Base-by-base conservation (phyloP, 352 stramenopile species). In the Plasmopara halstedii region DNA sequence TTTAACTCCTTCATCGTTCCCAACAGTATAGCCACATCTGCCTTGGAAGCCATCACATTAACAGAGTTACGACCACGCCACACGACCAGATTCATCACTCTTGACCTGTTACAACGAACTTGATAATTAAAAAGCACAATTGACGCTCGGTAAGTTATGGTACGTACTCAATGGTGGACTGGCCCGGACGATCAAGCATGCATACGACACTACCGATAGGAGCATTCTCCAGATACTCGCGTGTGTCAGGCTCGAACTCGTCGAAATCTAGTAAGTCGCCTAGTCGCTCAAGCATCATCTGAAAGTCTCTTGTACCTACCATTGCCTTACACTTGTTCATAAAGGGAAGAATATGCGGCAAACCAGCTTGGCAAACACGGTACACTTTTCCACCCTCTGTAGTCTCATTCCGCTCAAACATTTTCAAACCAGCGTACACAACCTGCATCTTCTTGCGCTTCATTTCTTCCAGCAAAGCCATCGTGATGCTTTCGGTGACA, bases 381-480 rank as follows among this genome's bases (percentile, higher is more conserved):
- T 94, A 97, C 13, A 80, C 73, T 37, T 82, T 85, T 10, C 66
- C 73, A 36, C 77, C 69, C 13, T 79, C 65, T 1, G 55, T 52
- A 19, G 81, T 71, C 36, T 89, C 85, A 50, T 88, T 94, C 48
- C 85, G 81, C 49, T 96, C 86, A 48, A 97, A 97, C 53, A 95
- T 86, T 61, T 95, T 94, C 23, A 97, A 68, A 4, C 90, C 90
- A 17, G 87, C 84, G 62, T 95, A 94, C 17, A 97, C 77, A 36
- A 97, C 73, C 56, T 94, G 83, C 33, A 94, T 50, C 44, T 89
- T 81, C 70, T 92, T 82, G 27, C 73, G 62, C 62, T 93, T 85
- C 81, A 92, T 90, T 57, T 87, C 60, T 42, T 85, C 75, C 9
- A 93, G 50, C 33, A 94, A 46, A 50, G 73, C 63, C 59, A 74